Evolutionary conservation across 1,284 basidiomycete genomes (phyloP), one percentile per base, ranked within the genome.

Genomic region (Fomitopsis pinicola): DNA sequence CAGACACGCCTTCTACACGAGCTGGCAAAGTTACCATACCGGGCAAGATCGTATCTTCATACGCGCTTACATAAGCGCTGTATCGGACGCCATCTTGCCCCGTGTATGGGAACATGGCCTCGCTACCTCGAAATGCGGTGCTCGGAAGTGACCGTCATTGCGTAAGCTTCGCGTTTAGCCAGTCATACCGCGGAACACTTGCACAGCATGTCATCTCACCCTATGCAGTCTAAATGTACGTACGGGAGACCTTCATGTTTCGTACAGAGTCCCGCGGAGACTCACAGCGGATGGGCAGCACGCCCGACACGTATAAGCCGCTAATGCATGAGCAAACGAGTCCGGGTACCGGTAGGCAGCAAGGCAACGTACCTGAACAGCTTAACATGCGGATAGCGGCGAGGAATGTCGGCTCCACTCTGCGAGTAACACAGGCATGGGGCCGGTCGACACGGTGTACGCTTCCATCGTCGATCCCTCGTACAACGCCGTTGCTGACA

Each of bases 1-100:
- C 67, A 50, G 70, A 72, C 72, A 73, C 71, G 72, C 70, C 63
- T 63, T 66, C 58, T 65, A 70, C 72, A 73, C 69, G 72, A 71
- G 64, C 52, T 38, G 15, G 30, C 33, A 26, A 17, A 15, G 42
- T 26, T 40, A 15, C 61, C 61, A 30, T 33, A 62, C 55, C 52
- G 35, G 61, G 61, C 30, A 62, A 44, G 44, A 35, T 44, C 22
- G n/a, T 26, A 46, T 58, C 54, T 28, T 19, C 38, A 55, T 5
- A 17, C 0, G 5, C n/a, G 28, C 52, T 59, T 55, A 59, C 36
- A 17, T 62, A 59, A 62, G 42, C 55, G 17, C 30, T 50, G 33
- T 40, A 54, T 57, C 61, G 61, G 61, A 54, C 50, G 52, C 57
- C 55, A 56, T 62, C 61, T 55, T 56, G 53, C 54, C 60, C 61